Evolutionary conservation across 2,329 filamentous ascomycete genomes (phyloP).

Genomic region (Drechslerella coelobrocha): DNA sequence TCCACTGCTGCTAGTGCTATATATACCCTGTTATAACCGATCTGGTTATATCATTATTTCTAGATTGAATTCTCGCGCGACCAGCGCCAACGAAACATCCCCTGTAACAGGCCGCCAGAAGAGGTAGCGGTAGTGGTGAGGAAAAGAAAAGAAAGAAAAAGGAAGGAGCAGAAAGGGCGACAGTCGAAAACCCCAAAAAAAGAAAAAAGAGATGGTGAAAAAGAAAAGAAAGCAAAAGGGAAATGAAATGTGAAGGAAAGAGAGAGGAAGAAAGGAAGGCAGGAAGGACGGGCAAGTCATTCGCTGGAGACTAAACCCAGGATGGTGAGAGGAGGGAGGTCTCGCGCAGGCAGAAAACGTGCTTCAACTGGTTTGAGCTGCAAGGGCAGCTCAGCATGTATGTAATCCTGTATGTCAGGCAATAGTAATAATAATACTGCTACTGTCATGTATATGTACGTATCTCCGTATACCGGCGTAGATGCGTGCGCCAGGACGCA

Average conservation of each 20-base stretch:
- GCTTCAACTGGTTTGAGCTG: slow-evolving; percentile 38
- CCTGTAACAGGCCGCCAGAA: slow-evolving; percentile 40
- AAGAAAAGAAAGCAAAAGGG: slow-evolving; percentile 46
- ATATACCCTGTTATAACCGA: neutral
- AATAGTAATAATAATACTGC: too few species aligned
- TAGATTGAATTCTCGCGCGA: slow-evolving; percentile 19
- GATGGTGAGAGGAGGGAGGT: slow-evolving; percentile 39
- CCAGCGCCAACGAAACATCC: slow-evolving; percentile 50
- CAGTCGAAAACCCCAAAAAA: slow-evolving; percentile 22
- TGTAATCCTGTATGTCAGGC: neutral
- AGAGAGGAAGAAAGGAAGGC: slow-evolving; percentile 29
- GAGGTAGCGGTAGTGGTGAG: slow-evolving; percentile 9
- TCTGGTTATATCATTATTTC: slow-evolving; percentile 1
- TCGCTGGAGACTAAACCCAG: slow-evolving; percentile 34
- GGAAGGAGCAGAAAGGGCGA: slow-evolving; percentile 7
- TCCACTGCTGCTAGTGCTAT: slow-evolving; percentile 1
- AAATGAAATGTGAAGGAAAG: slow-evolving; percentile 40
- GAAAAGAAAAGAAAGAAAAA: slow-evolving; percentile 30
- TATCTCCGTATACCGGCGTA: neutral
- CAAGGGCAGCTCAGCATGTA: slow-evolving; percentile 27
- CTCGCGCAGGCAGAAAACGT: slow-evolving; percentile 15
- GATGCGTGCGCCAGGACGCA: neutral
- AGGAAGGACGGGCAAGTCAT: slow-evolving; percentile 20
- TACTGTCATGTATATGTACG: neutral
- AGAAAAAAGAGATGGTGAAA: slow-evolving; percentile 41